These are phyloP conservation scores for Leishmania mexicana DNA, from an alignment of 208 protist genomes.

Conservation along the genomic window DNA sequence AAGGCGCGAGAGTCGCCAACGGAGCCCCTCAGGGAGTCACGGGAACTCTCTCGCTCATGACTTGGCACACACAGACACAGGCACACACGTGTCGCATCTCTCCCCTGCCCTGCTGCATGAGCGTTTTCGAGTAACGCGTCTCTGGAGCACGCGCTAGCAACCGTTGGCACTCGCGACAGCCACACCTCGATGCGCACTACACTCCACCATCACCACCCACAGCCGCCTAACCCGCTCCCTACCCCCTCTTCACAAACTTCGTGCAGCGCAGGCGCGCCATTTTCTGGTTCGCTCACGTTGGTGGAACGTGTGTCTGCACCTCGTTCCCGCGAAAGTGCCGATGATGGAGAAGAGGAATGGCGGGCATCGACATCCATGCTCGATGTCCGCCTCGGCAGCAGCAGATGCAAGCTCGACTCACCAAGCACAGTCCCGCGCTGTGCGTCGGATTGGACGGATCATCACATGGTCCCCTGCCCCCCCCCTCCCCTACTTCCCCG, in stretches of 20 bases:
- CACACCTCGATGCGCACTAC: neutral
- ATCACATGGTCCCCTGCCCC: neutral
- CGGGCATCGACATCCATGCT: neutral
- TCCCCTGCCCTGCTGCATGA: neutral
- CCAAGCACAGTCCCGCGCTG: neutral
- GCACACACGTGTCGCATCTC: neutral
- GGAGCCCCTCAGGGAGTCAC: neutral
- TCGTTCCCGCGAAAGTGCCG: neutral
- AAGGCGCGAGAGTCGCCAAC: slow-evolving; percentile 18
- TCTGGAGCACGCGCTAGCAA: neutral
- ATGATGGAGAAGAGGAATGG: neutral
- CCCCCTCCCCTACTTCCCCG: neutral
- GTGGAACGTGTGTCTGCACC: neutral
- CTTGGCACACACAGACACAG: neutral
- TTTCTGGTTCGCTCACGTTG: neutral
- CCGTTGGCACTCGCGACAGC: neutral
- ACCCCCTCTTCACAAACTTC: neutral
- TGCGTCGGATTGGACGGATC: neutral
- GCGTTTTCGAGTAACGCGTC: neutral
- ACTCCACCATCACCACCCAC: neutral
- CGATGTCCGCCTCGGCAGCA: neutral
- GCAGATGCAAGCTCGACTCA: neutral
- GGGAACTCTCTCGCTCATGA: neutral
- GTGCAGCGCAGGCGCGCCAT: neutral
- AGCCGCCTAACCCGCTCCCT: neutral